Conservation (phyloP, 768 basidiomycete species). For the Mycena galopus region DNA sequence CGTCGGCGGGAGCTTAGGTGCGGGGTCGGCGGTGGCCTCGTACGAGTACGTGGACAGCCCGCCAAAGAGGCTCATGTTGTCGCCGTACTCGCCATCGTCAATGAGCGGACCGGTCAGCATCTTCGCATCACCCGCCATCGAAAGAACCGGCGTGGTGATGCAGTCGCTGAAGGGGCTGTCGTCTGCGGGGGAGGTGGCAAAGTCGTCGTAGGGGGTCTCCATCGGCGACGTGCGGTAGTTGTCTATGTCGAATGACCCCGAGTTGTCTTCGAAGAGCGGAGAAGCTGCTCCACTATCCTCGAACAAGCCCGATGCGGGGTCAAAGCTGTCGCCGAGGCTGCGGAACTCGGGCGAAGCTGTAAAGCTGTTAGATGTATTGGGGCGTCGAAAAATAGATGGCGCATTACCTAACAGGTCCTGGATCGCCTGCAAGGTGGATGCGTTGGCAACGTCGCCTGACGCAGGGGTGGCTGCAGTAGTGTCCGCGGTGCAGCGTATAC, state of each 20-base stretch:
- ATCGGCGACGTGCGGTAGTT: conserved; percentile 35
- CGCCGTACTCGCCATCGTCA: conserved; percentile 24
- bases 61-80: conserved; percentile 33
- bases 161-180: conserved; percentile 37
- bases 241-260: conserved; percentile 24
- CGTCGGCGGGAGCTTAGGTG: conserved; percentile 25
- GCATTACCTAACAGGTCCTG: conserved; percentile 35
- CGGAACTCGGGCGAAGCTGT: conserved; percentile 39
- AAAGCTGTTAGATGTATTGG: background rate
- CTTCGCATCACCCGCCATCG: conserved; percentile 24
- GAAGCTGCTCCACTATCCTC: conserved; percentile 24
- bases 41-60: conserved; percentile 24
- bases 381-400: conserved; percentile 4
- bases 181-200: conserved; percentile 32
- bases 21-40: conserved; percentile 9
- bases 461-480: conserved; percentile 39
- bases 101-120: conserved; percentile 34
- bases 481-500: no score
- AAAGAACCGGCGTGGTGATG: conserved; percentile 32
- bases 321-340: conserved; percentile 31
- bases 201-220: conserved; percentile 36
- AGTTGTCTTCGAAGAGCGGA: conserved; percentile 20
- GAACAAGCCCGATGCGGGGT: conserved; percentile 27
- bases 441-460: conserved; percentile 3
- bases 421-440: conserved; percentile 30